Base-by-base conservation (phyloP, 768 basidiomycete genomes). In the Lepiota brunneoincarnata region DNA sequence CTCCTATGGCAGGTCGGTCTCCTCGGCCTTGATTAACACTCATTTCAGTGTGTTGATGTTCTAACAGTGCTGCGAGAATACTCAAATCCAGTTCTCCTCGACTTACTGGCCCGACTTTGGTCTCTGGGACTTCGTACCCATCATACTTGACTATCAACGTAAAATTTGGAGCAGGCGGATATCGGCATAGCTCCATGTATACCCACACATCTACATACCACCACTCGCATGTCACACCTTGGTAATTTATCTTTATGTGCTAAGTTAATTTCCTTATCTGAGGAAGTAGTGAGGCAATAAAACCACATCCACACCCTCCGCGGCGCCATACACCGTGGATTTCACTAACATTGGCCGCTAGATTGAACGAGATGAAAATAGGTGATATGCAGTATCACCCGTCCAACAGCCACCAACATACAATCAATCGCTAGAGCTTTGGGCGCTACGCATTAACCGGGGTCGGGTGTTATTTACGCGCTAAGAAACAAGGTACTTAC, bases 61-160 rank as follows among this genome's bases (percentile, higher is more conserved):
- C n/a, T 55, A 14, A 41, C 63, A 97, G 92, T 85, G 86, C 57
- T 86, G 79, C 49, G 86, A 95, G 62, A 68, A 88, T 58, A 92
- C 93, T 0, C 92, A 95, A 60, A 70, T 99, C 7, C 92, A 98
- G 63, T 94, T 97, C 67, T 79, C 84, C 17, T 72, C 82, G 12
- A 81, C 83, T 0, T 93, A 87, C 63, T 99, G 97, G 97, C 97
- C 97, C 0, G 87, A 94, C 51, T 96, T 97, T 63, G 90, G 93
- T 4, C 65, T 98, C 2, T 75, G 81, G 52, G 91, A 98, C 59
- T 83, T 99, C 61, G 67, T 97, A 20, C 92, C 93, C 1, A 84
- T 98, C 48, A 70, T 99, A 17, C 74, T 98, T 39, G 86, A 90
- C 49, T 98, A 87, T 69, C 96, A 99, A 67, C 81, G 83, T 42